Percentiles rank a stretch among this genome's conserved stretches.
Evolutionary conservation across 2,329 filamentous ascomycete species (phyloP).

Genomic region (Claviceps citrina): DNA sequence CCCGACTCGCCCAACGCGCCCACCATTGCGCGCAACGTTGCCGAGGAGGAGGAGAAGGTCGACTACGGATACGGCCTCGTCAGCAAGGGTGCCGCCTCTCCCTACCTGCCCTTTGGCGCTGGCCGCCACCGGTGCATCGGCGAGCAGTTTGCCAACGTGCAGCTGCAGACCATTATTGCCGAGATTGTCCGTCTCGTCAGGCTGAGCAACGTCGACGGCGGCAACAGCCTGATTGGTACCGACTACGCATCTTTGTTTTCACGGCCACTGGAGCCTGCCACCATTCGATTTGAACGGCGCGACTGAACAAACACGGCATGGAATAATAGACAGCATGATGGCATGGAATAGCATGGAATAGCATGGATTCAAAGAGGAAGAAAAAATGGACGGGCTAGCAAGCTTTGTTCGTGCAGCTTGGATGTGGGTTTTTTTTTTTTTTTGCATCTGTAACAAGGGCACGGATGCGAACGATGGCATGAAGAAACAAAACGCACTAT

Average conservation of each 20-base stretch:
- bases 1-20: slow-evolving; percentile 42
- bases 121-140: slow-evolving; percentile 90
- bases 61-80: slow-evolving; percentile 92
- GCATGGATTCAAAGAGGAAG: too few relatives aligned
- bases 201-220: slow-evolving; percentile 60
- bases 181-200: slow-evolving; percentile 66
- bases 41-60: slow-evolving; percentile 55
- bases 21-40: slow-evolving; percentile 25
- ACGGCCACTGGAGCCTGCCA: slow-evolving; percentile 53
- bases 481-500: neutral
- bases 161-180: slow-evolving; percentile 73
- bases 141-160: slow-evolving; percentile 89
- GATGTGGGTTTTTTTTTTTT: too few relatives aligned
- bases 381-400: too few relatives aligned
- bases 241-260: slow-evolving; percentile 60
- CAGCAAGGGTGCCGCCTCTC: slow-evolving; percentile 76
- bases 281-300: slow-evolving; percentile 62
- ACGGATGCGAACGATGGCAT: slow-evolving; percentile 2
- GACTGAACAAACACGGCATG: too few relatives aligned
- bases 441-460: too few relatives aligned
- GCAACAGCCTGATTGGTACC: slow-evolving; percentile 49
- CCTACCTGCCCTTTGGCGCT: slow-evolving; percentile 87
- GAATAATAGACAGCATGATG: too few relatives aligned
- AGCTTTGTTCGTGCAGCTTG: too few relatives aligned
- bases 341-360: too few relatives aligned